These are phyloP conservation scores for Blumeria graminis DNA, from an alignment of 2,329 filamentous ascomycete species.

Conservation along the genomic window DNA sequence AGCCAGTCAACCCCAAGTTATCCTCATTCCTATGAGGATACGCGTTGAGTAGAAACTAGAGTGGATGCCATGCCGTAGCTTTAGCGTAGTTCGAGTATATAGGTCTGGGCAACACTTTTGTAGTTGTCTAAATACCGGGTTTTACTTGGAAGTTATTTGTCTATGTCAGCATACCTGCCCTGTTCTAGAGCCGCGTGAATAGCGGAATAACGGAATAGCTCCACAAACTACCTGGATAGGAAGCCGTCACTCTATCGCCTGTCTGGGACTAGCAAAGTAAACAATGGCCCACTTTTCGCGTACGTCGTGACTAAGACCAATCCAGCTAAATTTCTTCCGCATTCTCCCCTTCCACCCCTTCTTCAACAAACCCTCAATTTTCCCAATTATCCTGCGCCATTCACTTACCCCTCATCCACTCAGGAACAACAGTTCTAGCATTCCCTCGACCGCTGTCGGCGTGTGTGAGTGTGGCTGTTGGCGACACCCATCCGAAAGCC, in stretches of 20 bases:
- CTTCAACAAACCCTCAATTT: not conserved
- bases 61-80: too few species aligned
- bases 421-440: not conserved
- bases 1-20: too few species aligned
- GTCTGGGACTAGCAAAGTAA: constrained; percentile 2
- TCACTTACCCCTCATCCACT: not conserved
- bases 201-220: too few species aligned
- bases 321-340: not conserved
- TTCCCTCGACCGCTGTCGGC: too few species aligned
- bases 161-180: too few species aligned
- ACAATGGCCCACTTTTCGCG: constrained; percentile 1
- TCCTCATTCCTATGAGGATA: too few species aligned
- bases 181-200: too few species aligned
- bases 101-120: too few species aligned
- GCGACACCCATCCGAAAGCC: not conserved
- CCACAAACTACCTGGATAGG: not conserved
- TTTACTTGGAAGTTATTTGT: too few species aligned
- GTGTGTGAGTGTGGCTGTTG: not conserved
- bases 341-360: not conserved
- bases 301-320: not conserved
- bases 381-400: not conserved
- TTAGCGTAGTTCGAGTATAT: too few species aligned
- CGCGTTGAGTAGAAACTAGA: too few species aligned
- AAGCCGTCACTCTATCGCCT: not conserved
- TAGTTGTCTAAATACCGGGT: too few species aligned